These are phyloP conservation scores for Thamnidium elegans DNA, from an alignment of 192 early-diverging fungal species.

Conservation along the genomic window DNA sequence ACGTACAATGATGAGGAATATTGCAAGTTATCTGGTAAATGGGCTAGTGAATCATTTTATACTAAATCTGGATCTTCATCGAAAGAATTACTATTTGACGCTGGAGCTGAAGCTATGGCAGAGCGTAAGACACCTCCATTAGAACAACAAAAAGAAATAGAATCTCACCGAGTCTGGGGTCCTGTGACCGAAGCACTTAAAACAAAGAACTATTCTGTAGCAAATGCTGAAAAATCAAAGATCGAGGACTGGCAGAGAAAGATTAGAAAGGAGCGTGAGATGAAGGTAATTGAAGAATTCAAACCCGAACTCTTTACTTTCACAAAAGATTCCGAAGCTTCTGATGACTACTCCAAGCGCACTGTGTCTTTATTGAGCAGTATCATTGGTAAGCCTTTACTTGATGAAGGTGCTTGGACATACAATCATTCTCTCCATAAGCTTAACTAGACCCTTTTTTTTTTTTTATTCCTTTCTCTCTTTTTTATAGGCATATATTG, in stretches of 20 bases:
- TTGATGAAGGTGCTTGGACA: constrained; percentile 32
- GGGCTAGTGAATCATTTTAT: constrained; percentile 31
- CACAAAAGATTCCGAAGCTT: constrained; percentile 13
- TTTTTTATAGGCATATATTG: no score
- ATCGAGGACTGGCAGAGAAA: constrained; percentile 68
- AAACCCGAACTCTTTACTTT: constrained; percentile 29
- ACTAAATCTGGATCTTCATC: constrained; percentile 22
- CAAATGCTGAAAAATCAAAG: constrained; percentile 62
- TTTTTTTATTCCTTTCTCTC: no score
- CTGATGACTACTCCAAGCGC: background rate
- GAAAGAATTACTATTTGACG: constrained; percentile 61
- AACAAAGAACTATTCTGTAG: constrained; percentile 58
- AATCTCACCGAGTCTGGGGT: constrained; percentile 70
- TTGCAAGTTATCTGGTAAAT: constrained; percentile 26
- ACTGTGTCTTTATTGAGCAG: constrained; percentile 1
- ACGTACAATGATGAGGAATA: constrained; percentile 15
- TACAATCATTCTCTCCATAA: constrained; percentile 30
- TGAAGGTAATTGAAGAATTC: constrained; percentile 40
- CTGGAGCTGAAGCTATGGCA: constrained; percentile 53
- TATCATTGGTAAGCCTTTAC: constrained; percentile 19
- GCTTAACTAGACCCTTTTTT: background rate
- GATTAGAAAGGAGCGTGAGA: constrained; percentile 56
- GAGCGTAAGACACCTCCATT: constrained; percentile 56
- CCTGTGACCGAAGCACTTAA: constrained; percentile 62
- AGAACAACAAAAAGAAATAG: constrained; percentile 59